A percentile compares a stretch with the other conserved stretches of the same genome.
These are phyloP conservation scores for Biscogniauxia mediterranea DNA, from an alignment of 2,329 filamentous ascomycete genomes.

Conservation along the genomic window DNA sequence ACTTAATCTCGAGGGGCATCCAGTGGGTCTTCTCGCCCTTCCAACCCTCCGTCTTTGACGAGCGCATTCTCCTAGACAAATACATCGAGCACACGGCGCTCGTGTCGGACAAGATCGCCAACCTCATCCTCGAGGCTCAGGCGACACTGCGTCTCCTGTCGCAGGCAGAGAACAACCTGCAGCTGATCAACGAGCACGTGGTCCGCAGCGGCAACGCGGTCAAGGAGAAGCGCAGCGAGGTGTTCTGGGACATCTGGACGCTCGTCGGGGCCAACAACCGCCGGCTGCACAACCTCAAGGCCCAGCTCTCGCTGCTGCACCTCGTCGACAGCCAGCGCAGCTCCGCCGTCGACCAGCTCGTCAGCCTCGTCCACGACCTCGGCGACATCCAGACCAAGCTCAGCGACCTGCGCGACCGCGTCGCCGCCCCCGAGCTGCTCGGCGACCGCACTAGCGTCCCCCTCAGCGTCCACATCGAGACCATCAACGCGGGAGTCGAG, in stretches of 20 bases:
- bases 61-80: slow-evolving; percentile 65
- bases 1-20: slow-evolving; percentile 38
- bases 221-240: slow-evolving; percentile 58
- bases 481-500: slow-evolving; percentile 70
- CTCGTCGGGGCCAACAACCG: slow-evolving; percentile 67
- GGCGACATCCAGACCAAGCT: slow-evolving; percentile 70
- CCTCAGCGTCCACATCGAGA: slow-evolving; percentile 71
- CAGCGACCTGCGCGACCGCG: slow-evolving; percentile 68
- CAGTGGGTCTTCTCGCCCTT: slow-evolving; percentile 60
- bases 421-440: slow-evolving; percentile 63
- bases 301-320: slow-evolving; percentile 62
- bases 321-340: slow-evolving; percentile 66
- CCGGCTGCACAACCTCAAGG: slow-evolving; percentile 58
- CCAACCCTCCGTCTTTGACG: slow-evolving; percentile 56
- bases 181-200: slow-evolving; percentile 67
- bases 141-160: slow-evolving; percentile 64
- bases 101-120: slow-evolving; percentile 67
- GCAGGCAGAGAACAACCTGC: slow-evolving; percentile 67
- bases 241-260: slow-evolving; percentile 71
- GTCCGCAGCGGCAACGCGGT: slow-evolving; percentile 61
- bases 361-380: slow-evolving; percentile 67
- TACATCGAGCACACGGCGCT: slow-evolving; percentile 71
- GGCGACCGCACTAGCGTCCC: slow-evolving; percentile 55
- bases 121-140: slow-evolving; percentile 68
- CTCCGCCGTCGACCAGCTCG: slow-evolving; percentile 66